Conservation (phyloP, 805 yeast species). For the Blastobotrys parvus region DNA sequence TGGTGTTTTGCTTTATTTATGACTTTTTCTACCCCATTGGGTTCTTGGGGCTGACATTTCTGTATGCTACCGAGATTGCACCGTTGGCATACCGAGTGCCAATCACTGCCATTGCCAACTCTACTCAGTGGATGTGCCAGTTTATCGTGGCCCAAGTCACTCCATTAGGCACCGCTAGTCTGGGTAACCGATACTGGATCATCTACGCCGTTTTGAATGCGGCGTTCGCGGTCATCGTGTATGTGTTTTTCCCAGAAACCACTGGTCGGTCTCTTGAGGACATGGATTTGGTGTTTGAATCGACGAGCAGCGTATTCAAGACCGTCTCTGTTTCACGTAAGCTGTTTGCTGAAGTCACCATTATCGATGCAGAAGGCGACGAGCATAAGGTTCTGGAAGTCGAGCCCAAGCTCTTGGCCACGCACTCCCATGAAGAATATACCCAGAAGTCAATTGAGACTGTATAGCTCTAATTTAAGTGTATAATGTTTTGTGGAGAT, state of each 20-base stretch:
- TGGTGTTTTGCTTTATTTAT: conserved; percentile 4
- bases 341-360: background rate
- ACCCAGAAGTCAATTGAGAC: too few relatives aligned
- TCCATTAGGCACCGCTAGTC: conserved; percentile 37
- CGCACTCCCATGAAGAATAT: too few relatives aligned
- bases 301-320: conserved; percentile 5
- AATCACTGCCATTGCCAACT: conserved; percentile 52
- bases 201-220: conserved; percentile 47
- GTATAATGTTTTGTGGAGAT: too few relatives aligned
- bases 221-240: conserved; percentile 37
- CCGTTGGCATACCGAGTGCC: conserved; percentile 7
- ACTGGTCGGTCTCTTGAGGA: conserved; percentile 53
- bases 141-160: conserved; percentile 60
- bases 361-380: background rate
- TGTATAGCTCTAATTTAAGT: too few relatives aligned
- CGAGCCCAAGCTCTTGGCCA: too few relatives aligned
- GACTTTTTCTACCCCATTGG: conserved; percentile 9
- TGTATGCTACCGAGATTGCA: conserved; percentile 11
- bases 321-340: conserved; percentile 2
- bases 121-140: conserved; percentile 55
- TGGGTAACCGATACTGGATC: conserved; percentile 49
- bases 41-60: conserved; percentile 7
- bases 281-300: conserved; percentile 32
- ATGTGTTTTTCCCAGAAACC: conserved; percentile 50
- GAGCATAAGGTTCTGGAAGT: background rate